Evolutionary conservation across 2,329 filamentous ascomycete species (phyloP).

Genomic region (Aspergillus transmontanensis): DNA sequence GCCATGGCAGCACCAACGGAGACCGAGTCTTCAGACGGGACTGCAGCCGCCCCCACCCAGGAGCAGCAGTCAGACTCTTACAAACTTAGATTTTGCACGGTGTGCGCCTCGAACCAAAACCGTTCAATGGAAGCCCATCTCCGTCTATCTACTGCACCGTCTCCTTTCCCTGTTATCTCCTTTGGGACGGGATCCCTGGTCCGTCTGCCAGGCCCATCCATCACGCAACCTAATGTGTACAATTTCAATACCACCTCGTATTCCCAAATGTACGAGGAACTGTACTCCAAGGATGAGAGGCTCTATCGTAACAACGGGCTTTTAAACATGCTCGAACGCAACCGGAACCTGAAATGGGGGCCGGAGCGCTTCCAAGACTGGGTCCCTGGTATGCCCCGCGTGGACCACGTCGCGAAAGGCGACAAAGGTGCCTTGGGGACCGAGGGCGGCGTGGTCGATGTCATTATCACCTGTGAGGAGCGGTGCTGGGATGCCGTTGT

Average conservation of each 20-base stretch:
- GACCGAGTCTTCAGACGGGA: not conserved
- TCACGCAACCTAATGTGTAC: slow-evolving; percentile 95
- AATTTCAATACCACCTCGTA: slow-evolving; percentile 98
- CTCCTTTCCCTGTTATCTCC: slow-evolving; percentile 92
- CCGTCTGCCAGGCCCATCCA: slow-evolving; percentile 85
- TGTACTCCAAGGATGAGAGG: slow-evolving; percentile 79
- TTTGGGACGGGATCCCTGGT: slow-evolving; percentile 96
- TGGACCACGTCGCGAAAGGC: slow-evolving; percentile 68
- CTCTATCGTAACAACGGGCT: slow-evolving; percentile 92
- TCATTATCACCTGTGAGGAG: slow-evolving; percentile 97
- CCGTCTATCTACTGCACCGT: slow-evolving; percentile 78
- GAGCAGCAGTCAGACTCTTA: slow-evolving; percentile 57
- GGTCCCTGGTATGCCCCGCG: slow-evolving; percentile 80
- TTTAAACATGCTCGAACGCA: slow-evolving; percentile 92
- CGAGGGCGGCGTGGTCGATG: slow-evolving; percentile 86
- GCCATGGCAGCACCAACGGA: slow-evolving; percentile 39
- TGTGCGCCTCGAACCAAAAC: slow-evolving; percentile 99
- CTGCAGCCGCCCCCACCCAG: slow-evolving; percentile 20
- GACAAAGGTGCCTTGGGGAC: slow-evolving; percentile 78
- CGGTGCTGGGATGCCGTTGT: slow-evolving; percentile 97
- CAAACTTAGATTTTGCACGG: slow-evolving; percentile 95
- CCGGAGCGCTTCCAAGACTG: slow-evolving; percentile 98
- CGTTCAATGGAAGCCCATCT: slow-evolving; percentile 99
- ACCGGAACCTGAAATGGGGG: slow-evolving; percentile 88
- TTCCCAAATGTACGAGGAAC: slow-evolving; percentile 89